Percentiles rank a stretch among this genome's conserved stretches.
These are phyloP conservation scores for Zoysia matrella DNA, from an alignment of 202 grass and related monocot genomes.

Conservation along the genomic window DNA sequence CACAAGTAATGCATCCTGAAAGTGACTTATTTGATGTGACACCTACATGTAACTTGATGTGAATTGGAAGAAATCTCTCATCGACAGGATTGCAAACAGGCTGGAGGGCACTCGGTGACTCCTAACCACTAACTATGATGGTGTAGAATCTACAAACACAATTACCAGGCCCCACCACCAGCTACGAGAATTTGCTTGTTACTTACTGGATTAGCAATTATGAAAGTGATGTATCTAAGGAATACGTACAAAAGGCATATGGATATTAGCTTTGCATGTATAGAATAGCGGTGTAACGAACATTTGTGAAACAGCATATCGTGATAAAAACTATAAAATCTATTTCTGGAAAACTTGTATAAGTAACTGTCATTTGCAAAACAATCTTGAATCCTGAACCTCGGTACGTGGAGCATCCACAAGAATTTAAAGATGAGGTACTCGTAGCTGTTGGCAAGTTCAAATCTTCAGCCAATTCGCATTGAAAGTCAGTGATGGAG, in stretches of 20 bases:
- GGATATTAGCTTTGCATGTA: background rate
- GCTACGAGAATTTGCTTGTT: slow-evolving; percentile 36
- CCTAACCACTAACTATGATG: slow-evolving; percentile 50
- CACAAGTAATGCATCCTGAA: background rate
- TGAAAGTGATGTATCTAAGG: slow-evolving; percentile 42
- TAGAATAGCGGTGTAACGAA: background rate
- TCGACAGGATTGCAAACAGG: slow-evolving; percentile 34
- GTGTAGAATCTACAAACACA: slow-evolving; percentile 24
- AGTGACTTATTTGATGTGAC: slow-evolving; percentile 43
- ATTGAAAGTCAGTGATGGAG: slow-evolving; percentile 19
- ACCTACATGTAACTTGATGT: slow-evolving; percentile 36
- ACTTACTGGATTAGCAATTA: slow-evolving; percentile 36
- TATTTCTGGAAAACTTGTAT: background rate
- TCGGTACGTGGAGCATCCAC: background rate
- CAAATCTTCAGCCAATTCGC: slow-evolving; percentile 33
- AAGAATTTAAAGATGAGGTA: slow-evolving; percentile 1
- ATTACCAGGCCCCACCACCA: slow-evolving; percentile 36
- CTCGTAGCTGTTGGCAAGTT: background rate
- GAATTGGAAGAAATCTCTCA: slow-evolving; percentile 27
- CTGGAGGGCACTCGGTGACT: slow-evolving; percentile 38
- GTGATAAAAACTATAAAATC: background rate
- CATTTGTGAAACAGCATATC: background rate
- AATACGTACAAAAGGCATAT: slow-evolving; percentile 22
- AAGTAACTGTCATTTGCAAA: background rate
- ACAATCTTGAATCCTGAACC: slow-evolving; percentile 20